These are phyloP conservation scores for Cryphonectria carpinicola DNA, from an alignment of 2,329 filamentous ascomycete genomes.

Conservation along the genomic window DNA sequence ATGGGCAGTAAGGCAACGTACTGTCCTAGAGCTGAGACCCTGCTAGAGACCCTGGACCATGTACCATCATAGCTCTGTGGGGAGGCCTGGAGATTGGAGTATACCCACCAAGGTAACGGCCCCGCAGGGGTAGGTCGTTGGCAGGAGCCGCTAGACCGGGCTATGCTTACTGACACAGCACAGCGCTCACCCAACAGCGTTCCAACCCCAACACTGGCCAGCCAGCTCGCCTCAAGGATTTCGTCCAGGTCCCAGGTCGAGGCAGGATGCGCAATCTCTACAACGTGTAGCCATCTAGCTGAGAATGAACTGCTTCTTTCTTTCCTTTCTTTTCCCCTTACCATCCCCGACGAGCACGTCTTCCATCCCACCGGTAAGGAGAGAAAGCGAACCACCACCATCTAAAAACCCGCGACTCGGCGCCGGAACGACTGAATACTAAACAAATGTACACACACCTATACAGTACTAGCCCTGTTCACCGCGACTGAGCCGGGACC, in stretches of 20 bases:
- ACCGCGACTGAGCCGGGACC: constrained; percentile 3
- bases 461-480: neutral
- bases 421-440: neutral
- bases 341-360: neutral
- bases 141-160: constrained; percentile 10
- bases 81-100: neutral
- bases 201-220: neutral
- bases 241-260: neutral
- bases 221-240: constrained; percentile 7
- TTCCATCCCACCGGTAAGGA: neutral
- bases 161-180: neutral
- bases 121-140: constrained; percentile 4
- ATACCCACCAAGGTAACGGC: neutral
- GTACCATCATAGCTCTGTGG: neutral
- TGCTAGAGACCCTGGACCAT: neutral
- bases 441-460: neutral
- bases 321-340: neutral
- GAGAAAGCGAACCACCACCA: neutral
- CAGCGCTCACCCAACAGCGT: constrained; percentile 2
- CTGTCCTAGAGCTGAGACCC: neutral
- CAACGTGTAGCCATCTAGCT: neutral
- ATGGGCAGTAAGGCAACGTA: neutral
- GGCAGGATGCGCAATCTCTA: constrained; percentile 5
- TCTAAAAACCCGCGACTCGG: neutral
- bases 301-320: neutral